Evolutionary conservation across 179 eudicot genomes (phyloP), one percentile per base, ranked within the genome.

Genomic region (Spergularia azorica): DNA sequence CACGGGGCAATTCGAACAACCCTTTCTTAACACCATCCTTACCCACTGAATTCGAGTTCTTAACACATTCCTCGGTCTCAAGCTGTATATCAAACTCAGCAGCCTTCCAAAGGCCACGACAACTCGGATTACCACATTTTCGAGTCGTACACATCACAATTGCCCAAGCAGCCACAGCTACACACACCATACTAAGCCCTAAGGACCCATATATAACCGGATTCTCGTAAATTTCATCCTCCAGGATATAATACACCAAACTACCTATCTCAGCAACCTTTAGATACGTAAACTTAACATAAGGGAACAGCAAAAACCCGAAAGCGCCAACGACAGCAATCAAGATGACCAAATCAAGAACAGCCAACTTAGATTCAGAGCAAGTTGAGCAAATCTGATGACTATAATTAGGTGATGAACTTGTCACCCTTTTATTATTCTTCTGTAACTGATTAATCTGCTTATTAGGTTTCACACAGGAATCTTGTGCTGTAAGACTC

Each of bases 51-150:
- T 67, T 83, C 1, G 92, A 87, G 68, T 82, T 90, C 86, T 84
- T 94, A 57, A 87, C 77, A 80, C 85, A 81, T 48, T 89, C 93
- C 63, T 88, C 92, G 0, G 97, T 87, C 76, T 94, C 98, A 48
- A 94, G 82, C 80, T 92, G 97, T 64, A 94, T 90, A 68, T 94
- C 94, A 17, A 94, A 94, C 36, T 94, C 92, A 58, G 92, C 91
- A 9, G 92, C 97, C 71, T 85, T 85, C 48, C 82, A 72, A 7
- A 92, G 86, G 64, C 98, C 97, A 4, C 80, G 92, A 15, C 98
- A 94, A 8, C 87, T 81, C 0, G 91, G 86, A 72, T 86, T 94
- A 77, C 84, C 92, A 58, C 98, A 94, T 71, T 83, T 86, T 46
- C 85, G 80, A 70, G 78, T 86, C 0, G 89, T 80, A 55, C 86